Conservation (phyloP, 163 green algal species). For the Chlorella variabilis region DNA sequence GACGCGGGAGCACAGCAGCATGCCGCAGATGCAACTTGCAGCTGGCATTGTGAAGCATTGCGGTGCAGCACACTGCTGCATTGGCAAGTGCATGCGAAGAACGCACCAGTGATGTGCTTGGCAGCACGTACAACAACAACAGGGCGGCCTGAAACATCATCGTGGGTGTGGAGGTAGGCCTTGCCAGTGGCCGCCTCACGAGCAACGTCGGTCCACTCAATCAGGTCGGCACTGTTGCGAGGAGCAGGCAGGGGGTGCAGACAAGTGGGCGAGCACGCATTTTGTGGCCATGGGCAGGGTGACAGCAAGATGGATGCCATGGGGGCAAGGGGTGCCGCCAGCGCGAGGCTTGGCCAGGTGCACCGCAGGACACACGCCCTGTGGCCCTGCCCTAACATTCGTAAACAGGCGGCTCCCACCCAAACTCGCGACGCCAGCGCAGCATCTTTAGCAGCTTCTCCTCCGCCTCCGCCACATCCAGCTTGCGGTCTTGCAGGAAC, state of each 20-base stretch:
- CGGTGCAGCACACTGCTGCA: no score
- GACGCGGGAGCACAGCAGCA: no score
- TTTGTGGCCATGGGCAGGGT: not conserved
- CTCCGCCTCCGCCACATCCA: conserved; percentile 79
- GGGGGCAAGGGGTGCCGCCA: not conserved
- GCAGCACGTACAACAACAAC: conserved; percentile 77
- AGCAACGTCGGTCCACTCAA: conserved; percentile 10
- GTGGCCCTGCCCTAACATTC: no score
- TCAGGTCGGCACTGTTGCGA: conserved; percentile 17
- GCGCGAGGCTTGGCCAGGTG: not conserved
- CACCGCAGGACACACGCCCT: no score
- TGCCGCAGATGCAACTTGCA: no score
- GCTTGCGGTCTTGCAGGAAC: conserved; percentile 64
- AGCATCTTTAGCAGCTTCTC: conserved; percentile 79
- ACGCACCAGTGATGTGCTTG: conserved; percentile 75
- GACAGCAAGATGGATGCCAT: not conserved
- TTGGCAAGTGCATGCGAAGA: no score
- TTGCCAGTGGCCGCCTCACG: conserved; percentile 82
- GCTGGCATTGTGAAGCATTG: no score
- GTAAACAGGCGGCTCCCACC: no score
- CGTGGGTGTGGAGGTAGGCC: conserved; percentile 72
- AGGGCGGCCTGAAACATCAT: conserved; percentile 73
- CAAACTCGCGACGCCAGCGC: conserved; percentile 67
- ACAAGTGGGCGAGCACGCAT: not conserved
- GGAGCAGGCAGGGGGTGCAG: no score